Conservation (phyloP, 2,329 filamentous ascomycete species). For the Ophiosphaerella korrae region DNA sequence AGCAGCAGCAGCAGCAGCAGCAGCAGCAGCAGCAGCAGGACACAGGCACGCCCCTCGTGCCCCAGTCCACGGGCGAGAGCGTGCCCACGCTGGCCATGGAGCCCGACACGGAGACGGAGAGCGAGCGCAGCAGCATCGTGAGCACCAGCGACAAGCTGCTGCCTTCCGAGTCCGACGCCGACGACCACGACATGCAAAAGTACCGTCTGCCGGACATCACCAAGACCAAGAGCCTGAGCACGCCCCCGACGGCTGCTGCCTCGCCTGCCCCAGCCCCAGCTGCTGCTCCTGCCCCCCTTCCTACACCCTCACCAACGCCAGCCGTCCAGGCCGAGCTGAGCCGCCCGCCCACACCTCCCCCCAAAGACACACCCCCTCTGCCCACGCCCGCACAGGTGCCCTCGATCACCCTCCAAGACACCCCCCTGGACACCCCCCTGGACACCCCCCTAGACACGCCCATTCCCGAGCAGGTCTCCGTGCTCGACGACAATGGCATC, state of each 20-base stretch:
- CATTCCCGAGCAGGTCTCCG: constrained; percentile 30
- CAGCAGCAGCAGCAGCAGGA: constrained; percentile 56
- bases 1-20: constrained; percentile 58
- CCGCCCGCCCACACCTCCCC: constrained; percentile 53
- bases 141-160: constrained; percentile 61
- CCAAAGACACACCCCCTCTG: constrained; percentile 55
- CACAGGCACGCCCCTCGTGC: constrained; percentile 29
- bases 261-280: neutral
- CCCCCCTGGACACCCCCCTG: constrained; percentile 27
- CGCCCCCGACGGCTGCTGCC: constrained; percentile 3
- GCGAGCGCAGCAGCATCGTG: constrained; percentile 54
- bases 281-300: too few species aligned
- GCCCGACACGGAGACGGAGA: constrained; percentile 50
- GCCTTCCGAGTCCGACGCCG: constrained; percentile 57
- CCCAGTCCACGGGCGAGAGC: constrained; percentile 45
- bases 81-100: constrained; percentile 46
- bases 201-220: constrained; percentile 73
- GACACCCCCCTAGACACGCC: constrained; percentile 40
- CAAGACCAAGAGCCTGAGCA: constrained; percentile 64
- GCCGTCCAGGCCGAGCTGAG: neutral
- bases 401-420: constrained; percentile 60
- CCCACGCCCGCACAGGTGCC: constrained; percentile 32
- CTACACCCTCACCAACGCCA: constrained; percentile 9
- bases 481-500: constrained; percentile 48
- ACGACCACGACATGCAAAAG: constrained; percentile 72